These are phyloP conservation scores for Syncephalastrum contaminatum DNA, from an alignment of 371 early-diverging fungal genomes.

Conservation along the genomic window DNA sequence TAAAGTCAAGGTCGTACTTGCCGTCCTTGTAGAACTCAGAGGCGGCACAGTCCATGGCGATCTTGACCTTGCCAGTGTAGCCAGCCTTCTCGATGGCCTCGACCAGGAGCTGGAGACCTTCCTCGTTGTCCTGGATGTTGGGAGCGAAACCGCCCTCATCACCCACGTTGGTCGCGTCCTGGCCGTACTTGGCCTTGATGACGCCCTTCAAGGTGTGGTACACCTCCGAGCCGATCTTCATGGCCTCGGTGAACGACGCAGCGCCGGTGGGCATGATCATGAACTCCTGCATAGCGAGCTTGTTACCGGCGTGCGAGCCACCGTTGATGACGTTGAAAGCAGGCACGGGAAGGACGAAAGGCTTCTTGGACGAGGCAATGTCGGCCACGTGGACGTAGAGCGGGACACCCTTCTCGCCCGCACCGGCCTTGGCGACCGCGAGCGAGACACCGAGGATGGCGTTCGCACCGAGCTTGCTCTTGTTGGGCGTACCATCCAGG, in stretches of 20 bases:
- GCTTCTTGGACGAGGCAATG: slow-evolving; percentile 77
- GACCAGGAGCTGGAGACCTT: slow-evolving; percentile 94
- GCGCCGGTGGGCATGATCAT: slow-evolving; percentile 99
- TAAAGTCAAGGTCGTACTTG: slow-evolving; percentile 97
- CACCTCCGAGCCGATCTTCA: slow-evolving; percentile 97
- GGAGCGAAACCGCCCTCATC: slow-evolving; percentile 99
- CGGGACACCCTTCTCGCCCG: slow-evolving; percentile 87
- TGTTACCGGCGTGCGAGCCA: slow-evolving; percentile 99
- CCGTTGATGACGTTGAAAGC: slow-evolving; percentile 99
- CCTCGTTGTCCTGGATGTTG: slow-evolving; percentile 95
- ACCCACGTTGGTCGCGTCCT: slow-evolving; percentile 98
- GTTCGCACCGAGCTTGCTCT: slow-evolving; percentile 97
- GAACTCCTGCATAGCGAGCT: slow-evolving; percentile 99
- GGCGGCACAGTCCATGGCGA: slow-evolving; percentile 99
- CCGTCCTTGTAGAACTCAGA: slow-evolving; percentile 96
- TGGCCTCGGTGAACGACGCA: slow-evolving; percentile 89
- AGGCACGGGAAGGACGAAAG: slow-evolving; percentile 94
- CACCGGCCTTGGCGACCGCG: slow-evolving; percentile 95
- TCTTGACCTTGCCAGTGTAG: slow-evolving; percentile 92
- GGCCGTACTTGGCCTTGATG: slow-evolving; percentile 98
- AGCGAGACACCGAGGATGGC: slow-evolving; percentile 98
- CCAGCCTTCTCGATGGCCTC: slow-evolving; percentile 91
- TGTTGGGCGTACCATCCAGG: slow-evolving; percentile 95
- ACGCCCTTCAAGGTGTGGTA: slow-evolving; percentile 93
- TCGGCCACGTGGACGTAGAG: slow-evolving; percentile 92